These are phyloP conservation scores for Macrolepiota fuliginosa DNA, from an alignment of 768 basidiomycete species.

Conservation along the genomic window DNA sequence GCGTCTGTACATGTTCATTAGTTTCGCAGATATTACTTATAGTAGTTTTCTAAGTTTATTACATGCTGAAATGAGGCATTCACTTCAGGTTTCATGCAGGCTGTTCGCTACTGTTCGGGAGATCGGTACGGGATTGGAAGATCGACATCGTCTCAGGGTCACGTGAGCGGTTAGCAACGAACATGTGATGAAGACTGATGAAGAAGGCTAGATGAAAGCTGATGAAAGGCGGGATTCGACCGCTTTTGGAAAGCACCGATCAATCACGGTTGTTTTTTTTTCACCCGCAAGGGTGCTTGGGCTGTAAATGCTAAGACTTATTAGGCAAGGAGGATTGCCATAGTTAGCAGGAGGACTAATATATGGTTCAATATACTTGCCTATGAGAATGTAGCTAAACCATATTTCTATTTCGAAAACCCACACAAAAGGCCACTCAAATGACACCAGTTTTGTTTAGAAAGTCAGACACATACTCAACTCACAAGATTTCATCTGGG, in stretches of 20 bases:
- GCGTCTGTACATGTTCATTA: constrained; percentile 6
- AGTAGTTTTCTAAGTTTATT: background rate
- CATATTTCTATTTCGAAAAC: background rate
- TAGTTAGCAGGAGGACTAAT: constrained; percentile 7
- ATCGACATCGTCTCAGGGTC: background rate
- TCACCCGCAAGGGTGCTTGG: background rate
- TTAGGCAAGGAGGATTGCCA: background rate
- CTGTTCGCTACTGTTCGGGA: background rate
- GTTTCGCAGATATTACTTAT: background rate
- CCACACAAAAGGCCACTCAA: background rate
- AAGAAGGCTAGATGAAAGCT: constrained; percentile 16
- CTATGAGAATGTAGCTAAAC: background rate
- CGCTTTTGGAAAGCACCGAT: constrained; percentile 4
- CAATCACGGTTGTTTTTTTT: background rate
- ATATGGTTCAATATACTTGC: background rate
- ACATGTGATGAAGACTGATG: constrained; percentile 16
- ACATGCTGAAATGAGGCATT: background rate
- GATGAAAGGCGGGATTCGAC: background rate
- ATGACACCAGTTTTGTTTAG: constrained; percentile 6
- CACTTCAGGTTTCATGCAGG: too few relatives aligned
- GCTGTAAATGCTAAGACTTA: background rate
- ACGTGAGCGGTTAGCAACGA: constrained; percentile 8
- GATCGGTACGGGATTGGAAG: background rate
- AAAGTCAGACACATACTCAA: background rate
- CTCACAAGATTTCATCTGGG: background rate